phyloP scores from a whole-genome alignment of 2,329 filamentous ascomycete species.

The Microdochium bolleyi region DNA sequence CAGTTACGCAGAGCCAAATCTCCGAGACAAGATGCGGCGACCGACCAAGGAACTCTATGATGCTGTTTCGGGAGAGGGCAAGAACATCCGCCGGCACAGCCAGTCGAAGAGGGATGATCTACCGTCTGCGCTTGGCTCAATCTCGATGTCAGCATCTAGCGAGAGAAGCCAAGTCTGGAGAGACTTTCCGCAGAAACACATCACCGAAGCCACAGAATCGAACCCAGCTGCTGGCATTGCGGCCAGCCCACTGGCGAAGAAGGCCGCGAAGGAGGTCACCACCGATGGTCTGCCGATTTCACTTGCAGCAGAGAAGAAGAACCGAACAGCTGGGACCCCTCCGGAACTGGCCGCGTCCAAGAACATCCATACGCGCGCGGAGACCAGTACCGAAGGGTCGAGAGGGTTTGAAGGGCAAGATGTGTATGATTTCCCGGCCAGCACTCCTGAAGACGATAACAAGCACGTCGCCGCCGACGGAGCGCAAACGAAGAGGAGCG shows the following conservation, averaged over 20 bases:
- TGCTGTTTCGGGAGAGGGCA: conserved; percentile 61
- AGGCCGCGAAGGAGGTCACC: conserved; percentile 17
- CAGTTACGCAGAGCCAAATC: conserved; percentile 76
- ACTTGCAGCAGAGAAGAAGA: conserved; percentile 29
- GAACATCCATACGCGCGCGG: conserved; percentile 3
- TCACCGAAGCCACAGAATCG: background rate
- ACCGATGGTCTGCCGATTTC: conserved; percentile 20
- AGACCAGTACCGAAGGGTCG: conserved; percentile 18
- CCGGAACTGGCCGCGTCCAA: conserved; percentile 3
- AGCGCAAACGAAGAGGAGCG: conserved; percentile 11
- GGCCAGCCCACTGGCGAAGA: conserved; percentile 34
- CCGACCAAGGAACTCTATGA: conserved; percentile 70
- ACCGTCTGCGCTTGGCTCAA: conserved; percentile 1
- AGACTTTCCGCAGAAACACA: conserved; percentile 12
- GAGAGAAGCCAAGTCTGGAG: conserved; percentile 16
- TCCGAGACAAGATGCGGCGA: conserved; percentile 76
- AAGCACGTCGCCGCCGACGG: conserved; percentile 5
- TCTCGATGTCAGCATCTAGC: background rate
- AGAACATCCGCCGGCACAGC: conserved; percentile 36
- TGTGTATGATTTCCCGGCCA: conserved; percentile 46
- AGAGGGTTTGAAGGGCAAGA: conserved; percentile 25
- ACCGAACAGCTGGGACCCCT: conserved; percentile 25
- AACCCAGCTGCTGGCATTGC: conserved; percentile 13
- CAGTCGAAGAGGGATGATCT: conserved; percentile 20
- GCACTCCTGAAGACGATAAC: conserved; percentile 28